Evolutionary conservation across 495 filamentous ascomycete genomes (phyloP).

Genomic region (Evernia prunastri): DNA sequence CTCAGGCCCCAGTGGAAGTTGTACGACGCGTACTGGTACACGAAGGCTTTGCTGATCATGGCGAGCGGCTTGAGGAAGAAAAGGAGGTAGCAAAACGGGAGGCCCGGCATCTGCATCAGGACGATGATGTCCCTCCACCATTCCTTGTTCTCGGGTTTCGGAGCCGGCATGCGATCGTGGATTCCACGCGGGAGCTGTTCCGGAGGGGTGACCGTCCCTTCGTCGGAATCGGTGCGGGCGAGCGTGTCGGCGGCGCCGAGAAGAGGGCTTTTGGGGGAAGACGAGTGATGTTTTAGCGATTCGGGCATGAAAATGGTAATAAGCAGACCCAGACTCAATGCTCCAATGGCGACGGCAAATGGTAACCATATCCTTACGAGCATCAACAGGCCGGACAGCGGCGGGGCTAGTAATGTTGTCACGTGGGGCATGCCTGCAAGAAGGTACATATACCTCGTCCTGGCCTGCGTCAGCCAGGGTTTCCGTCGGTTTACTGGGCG

Average conservation of each 20-base stretch:
- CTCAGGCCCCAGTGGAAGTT: conserved; percentile 19
- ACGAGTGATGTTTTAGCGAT: conserved; percentile 15
- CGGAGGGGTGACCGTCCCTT: not conserved
- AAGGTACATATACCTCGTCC: conserved; percentile 25
- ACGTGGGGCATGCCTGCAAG: conserved; percentile 23
- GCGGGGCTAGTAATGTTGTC: conserved; percentile 21
- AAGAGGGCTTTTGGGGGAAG: conserved; percentile 15
- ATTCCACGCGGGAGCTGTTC: conserved; percentile 9
- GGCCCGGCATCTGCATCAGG: conserved; percentile 13
- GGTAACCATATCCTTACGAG: conserved; percentile 21
- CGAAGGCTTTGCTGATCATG: conserved; percentile 21
- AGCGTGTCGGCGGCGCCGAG: conserved; percentile 12
- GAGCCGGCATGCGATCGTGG: conserved; percentile 9
- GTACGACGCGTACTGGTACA: conserved; percentile 23
- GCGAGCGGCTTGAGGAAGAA: conserved; percentile 22
- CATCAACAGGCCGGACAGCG: conserved; percentile 19
- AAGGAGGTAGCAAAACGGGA: conserved; percentile 18
- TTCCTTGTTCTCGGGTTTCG: conserved; percentile 7
- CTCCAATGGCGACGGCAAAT: conserved; percentile 21
- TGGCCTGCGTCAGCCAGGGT: not conserved
- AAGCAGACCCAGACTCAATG: conserved; percentile 9
- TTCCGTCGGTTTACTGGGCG: not conserved
- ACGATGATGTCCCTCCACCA: conserved; percentile 22
- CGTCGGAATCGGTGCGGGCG: not conserved
- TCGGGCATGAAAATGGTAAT: conserved; percentile 22